Base-by-base conservation (phyloP, 768 basidiomycete genomes). In the Coprinopsis strossmayeri region DNA sequence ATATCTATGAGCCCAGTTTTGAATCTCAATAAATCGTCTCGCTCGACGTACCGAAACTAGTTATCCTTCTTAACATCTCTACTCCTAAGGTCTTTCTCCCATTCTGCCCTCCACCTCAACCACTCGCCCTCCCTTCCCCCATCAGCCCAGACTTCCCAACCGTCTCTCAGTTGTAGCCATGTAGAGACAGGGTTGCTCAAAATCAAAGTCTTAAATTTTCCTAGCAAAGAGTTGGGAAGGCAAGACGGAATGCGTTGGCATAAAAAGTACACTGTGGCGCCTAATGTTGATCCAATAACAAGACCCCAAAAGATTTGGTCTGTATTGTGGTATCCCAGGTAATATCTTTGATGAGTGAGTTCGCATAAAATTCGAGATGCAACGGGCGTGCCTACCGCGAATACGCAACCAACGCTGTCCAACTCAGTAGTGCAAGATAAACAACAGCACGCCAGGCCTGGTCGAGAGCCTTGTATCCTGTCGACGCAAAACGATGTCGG, bases 81-180 rank as follows among this genome's bases (percentile, higher is more conserved):
- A 12, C 23, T 24, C 15, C 30, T 7, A 32, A 7, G 30, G 7
- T 60, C 69, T 45, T 61, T 68, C 35, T 80, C 76, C 76, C 82
- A 85, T 56, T 72, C 69, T 15, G 56, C 55, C 52, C 75, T 74
- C 89, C 89, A 92, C 23, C 64, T 61, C 50, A 62, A 57, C 84
- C 87, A 92, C 53, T 87, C 87, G 18, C 57, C 67, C 60, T 86
- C 86, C 21, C 76, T 72, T 2, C 89, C 89, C n/a, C 83, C 84
- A 60, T 92, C 89, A 2, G 69, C 56, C 84, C 87, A 92, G 1
- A 90, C 68, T 10, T 71, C 76, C 90, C 90, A 92, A 4, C 90
- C 87, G 58, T 92, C 89, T 41, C 87, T 74, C 35, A 92, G 66
- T 41, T 80, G 76, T 27, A 87, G 60, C 86, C 86, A 91, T 0